Percentiles rank a stretch among this genome's conserved stretches.
Conservation (phyloP, 441 rosid species). For the Euphorbia schlechtendalii region DNA sequence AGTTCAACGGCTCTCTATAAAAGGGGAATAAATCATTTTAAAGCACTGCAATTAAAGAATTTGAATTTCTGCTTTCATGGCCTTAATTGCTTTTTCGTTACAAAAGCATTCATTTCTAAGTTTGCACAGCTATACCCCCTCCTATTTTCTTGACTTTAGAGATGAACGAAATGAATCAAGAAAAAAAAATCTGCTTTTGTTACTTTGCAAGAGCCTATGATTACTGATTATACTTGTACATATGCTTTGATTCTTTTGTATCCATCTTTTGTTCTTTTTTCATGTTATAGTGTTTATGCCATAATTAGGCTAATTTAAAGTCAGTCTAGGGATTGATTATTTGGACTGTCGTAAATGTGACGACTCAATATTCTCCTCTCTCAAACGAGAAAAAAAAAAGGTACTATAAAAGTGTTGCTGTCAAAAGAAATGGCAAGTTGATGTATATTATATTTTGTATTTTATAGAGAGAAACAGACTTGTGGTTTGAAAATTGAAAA, state of each 20-base stretch:
- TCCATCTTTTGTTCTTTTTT: background rate
- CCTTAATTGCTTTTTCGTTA: no score
- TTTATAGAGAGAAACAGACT: no score
- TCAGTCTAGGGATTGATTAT: background rate
- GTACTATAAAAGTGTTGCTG: no score
- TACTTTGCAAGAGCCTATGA: background rate
- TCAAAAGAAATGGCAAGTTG: no score
- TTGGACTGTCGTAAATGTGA: background rate
- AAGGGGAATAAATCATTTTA: background rate
- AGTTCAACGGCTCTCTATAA: background rate
- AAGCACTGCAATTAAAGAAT: constrained; percentile 12
- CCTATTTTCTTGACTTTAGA: no score
- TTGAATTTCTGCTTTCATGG: constrained; percentile 12
- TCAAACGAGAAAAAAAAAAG: no score
- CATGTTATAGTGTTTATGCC: background rate
- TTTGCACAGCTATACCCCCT: no score
- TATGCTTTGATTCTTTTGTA: constrained; percentile 19
- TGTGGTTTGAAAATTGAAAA: no score
- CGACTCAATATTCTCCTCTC: background rate
- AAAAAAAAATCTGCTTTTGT: no score
- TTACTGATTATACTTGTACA: background rate
- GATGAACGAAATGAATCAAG: no score
- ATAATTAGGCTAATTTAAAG: background rate
- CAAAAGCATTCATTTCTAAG: no score
- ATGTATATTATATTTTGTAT: no score